phyloP scores from a whole-genome alignment of 208 protist genomes.

The Wallacemonas sp. region DNA sequence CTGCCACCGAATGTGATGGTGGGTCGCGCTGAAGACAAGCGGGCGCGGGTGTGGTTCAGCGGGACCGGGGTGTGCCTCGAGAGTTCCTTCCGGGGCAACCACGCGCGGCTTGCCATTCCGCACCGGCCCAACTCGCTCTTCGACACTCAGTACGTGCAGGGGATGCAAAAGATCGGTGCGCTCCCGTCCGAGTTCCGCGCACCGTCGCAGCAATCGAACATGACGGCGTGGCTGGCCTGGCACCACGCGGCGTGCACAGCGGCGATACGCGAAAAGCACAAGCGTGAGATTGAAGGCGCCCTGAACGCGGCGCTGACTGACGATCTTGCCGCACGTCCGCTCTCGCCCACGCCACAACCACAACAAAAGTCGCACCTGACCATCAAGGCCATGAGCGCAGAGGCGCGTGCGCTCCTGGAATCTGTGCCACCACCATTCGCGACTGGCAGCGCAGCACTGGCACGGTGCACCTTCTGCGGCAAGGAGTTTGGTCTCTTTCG shows the following conservation, averaged over 20 bases:
- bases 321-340: neutral
- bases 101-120: conserved; percentile 54
- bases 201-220: conserved; percentile 8
- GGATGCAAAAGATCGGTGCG: conserved; percentile 18
- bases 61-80: conserved; percentile 59
- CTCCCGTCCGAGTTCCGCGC: conserved; percentile 13
- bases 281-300: neutral
- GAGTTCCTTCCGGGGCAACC: conserved; percentile 59
- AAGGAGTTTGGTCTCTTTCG: conserved; percentile 81
- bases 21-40: conserved; percentile 30
- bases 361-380: too few species aligned
- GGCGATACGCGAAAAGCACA: conserved; percentile 13
- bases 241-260: conserved; percentile 17
- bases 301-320: neutral
- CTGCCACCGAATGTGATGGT: conserved; percentile 13
- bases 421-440: neutral
- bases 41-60: conserved; percentile 49
- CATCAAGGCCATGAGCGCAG: conserved; percentile 8
- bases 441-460: neutral
- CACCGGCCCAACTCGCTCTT: conserved; percentile 57
- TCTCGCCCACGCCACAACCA: neutral
- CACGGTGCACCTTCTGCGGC: conserved; percentile 57
- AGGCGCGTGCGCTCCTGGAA: conserved; percentile 1
- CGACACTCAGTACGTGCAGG: conserved; percentile 37
- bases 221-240: conserved; percentile 27